phyloP scores from a whole-genome alignment of 1,139 yeast species.

The Zygosaccharomyces sapae region DNA sequence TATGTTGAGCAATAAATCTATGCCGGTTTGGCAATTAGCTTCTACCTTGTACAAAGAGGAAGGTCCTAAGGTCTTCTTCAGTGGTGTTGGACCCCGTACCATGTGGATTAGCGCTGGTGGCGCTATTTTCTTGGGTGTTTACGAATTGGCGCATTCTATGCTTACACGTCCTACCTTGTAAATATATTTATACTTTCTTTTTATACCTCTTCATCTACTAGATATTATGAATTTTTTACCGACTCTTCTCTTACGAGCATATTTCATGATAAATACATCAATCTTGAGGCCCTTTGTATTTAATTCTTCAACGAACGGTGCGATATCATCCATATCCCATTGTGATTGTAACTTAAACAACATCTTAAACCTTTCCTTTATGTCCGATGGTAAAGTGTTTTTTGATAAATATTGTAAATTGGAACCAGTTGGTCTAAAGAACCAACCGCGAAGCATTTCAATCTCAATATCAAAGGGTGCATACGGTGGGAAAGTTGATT shows the following conservation, averaged over 20 bases:
- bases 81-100: conserved; percentile 90
- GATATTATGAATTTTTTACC: conserved; percentile 46
- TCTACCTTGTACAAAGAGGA: conserved; percentile 53
- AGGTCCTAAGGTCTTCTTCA: conserved; percentile 63
- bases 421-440: conserved; percentile 44
- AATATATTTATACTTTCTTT: conserved; percentile 5
- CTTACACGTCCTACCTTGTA: conserved; percentile 17
- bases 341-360: conserved; percentile 55
- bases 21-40: conserved; percentile 47
- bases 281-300: conserved; percentile 55
- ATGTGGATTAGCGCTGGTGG: conserved; percentile 99
- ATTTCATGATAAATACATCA: conserved; percentile 71
- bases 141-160: conserved; percentile 60
- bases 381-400: conserved; percentile 46
- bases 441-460: conserved; percentile 51
- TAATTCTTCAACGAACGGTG: conserved; percentile 60
- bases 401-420: conserved; percentile 52
- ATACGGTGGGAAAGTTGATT: conserved; percentile 60
- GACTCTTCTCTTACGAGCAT: conserved; percentile 59
- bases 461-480: conserved; percentile 56
- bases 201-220: conserved; percentile 8
- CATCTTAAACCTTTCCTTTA: conserved; percentile 53
- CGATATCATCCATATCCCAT: conserved; percentile 73
- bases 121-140: conserved; percentile 90
- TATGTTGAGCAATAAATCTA: conserved; percentile 62